Conservation (phyloP, 2,329 filamentous ascomycete species). For the Diaporthe citrichinensis region DNA sequence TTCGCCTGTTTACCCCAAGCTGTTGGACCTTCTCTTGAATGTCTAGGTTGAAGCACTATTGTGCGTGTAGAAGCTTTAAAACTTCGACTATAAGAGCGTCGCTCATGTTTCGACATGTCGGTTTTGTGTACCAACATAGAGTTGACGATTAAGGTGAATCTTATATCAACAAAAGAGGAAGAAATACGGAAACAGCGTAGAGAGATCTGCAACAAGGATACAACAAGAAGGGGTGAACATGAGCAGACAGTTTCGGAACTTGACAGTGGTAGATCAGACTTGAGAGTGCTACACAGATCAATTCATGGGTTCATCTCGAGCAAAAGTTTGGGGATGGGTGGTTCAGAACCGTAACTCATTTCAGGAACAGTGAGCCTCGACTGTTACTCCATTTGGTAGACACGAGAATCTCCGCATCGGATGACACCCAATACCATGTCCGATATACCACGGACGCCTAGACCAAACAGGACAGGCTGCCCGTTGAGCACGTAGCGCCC, state of each 20-base stretch:
- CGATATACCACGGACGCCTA: not conserved
- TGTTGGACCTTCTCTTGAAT: slow-evolving; percentile 52
- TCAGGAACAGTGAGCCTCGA: not conserved
- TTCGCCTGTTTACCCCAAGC: slow-evolving; percentile 52
- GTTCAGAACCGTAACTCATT: not conserved
- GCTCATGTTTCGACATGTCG: not conserved
- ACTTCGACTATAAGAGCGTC: not conserved
- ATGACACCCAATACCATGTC: slow-evolving; percentile 1
- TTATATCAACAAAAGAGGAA: not conserved
- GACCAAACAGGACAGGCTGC: not conserved
- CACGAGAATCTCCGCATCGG: slow-evolving; percentile 11
- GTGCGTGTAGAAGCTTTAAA: not conserved
- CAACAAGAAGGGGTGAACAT: no score
- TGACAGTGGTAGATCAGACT: not conserved
- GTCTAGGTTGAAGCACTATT: not conserved
- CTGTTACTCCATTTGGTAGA: not conserved
- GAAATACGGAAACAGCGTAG: no score
- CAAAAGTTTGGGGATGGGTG: not conserved
- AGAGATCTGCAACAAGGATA: not conserved
- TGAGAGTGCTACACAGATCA: not conserved
- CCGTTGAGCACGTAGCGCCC: not conserved
- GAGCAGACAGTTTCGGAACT: not conserved
- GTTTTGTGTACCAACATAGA: not conserved
- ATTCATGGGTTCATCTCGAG: not conserved
- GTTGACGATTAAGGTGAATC: no score